phyloP scores from a whole-genome alignment of 2,329 filamentous ascomycete genomes.

The Aphanocladium album region DNA sequence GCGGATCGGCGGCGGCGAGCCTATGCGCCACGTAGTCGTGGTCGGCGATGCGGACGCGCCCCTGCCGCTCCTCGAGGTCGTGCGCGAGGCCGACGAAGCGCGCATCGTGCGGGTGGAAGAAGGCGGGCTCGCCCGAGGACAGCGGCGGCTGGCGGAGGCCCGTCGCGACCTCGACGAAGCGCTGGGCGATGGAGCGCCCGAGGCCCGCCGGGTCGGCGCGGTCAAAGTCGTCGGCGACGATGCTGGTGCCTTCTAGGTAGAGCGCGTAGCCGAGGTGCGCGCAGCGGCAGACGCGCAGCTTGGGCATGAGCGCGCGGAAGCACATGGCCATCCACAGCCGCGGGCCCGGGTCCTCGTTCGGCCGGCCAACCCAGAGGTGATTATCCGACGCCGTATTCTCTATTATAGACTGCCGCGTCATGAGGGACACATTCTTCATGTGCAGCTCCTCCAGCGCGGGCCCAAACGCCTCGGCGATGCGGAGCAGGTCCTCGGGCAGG shows the following conservation, averaged over 20 bases:
- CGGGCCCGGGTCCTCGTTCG: constrained; percentile 34
- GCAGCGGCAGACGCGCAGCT: constrained; percentile 38
- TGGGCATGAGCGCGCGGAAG: constrained; percentile 30
- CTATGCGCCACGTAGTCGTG: constrained; percentile 34
- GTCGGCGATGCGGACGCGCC: constrained; percentile 16
- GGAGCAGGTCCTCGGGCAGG: constrained; percentile 29
- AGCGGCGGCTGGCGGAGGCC: constrained; percentile 33
- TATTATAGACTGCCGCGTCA: constrained; percentile 32
- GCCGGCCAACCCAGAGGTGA: constrained; percentile 41
- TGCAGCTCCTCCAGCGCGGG: constrained; percentile 39
- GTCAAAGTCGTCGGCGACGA: constrained; percentile 31
- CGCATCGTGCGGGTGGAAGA: constrained; percentile 12
- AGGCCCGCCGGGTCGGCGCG: constrained; percentile 37
- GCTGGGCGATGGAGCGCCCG: constrained; percentile 36
- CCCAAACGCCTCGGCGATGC: constrained; percentile 30
- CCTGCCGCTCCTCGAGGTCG: constrained; percentile 16
- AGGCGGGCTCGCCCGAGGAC: constrained; percentile 18
- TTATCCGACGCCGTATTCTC: constrained; percentile 28
- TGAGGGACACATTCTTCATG: constrained; percentile 41
- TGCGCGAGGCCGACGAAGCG: constrained; percentile 17
- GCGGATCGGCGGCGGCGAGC: constrained; percentile 33
- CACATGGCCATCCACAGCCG: constrained; percentile 39
- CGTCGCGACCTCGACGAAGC: constrained; percentile 41
- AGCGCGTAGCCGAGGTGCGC: constrained; percentile 40
- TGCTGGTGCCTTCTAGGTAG: constrained; percentile 30